Percentiles rank a stretch among this genome's conserved stretches.
Evolutionary conservation across 1,284 basidiomycete genomes (phyloP).

Genomic region (Sporisorium exsertum): DNA sequence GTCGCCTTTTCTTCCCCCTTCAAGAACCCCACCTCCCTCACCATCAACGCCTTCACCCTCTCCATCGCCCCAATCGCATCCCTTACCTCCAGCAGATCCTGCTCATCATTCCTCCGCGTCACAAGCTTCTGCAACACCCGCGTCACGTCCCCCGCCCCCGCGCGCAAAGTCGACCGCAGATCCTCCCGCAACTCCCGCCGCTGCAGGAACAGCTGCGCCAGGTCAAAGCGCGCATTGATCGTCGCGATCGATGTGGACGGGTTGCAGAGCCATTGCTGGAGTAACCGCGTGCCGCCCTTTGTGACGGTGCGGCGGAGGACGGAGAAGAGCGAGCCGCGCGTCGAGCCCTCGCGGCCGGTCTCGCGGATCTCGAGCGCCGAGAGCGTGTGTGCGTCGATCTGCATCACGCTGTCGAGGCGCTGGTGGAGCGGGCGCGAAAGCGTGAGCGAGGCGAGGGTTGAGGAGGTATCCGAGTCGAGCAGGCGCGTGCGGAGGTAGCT

Average conservation of each 20-base stretch:
- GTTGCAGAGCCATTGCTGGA: constrained; percentile 62
- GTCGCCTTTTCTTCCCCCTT: not conserved
- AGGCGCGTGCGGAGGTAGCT: constrained; percentile 61
- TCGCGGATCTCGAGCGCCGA: constrained; percentile 62
- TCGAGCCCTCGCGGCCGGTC: constrained; percentile 44
- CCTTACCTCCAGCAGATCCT: constrained; percentile 64
- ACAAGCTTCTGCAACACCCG: constrained; percentile 62
- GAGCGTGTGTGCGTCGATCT: constrained; percentile 66
- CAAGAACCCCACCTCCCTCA: constrained; percentile 14
- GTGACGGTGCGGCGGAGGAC: constrained; percentile 64
- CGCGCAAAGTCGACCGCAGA: constrained; percentile 39
- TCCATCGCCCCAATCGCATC: constrained; percentile 57
- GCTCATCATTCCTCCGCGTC: constrained; percentile 59
- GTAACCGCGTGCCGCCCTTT: constrained; percentile 60
- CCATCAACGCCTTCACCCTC: constrained; percentile 22
- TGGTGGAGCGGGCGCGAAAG: constrained; percentile 16
- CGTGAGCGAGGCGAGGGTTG: constrained; percentile 20
- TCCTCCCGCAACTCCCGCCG: constrained; percentile 54
- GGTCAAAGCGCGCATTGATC: constrained; percentile 53
- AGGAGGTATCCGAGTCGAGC: constrained; percentile 34
- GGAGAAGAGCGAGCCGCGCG: constrained; percentile 58
- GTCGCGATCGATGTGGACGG: constrained; percentile 54
- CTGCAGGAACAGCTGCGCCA: constrained; percentile 56
- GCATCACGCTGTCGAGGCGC: constrained; percentile 48
- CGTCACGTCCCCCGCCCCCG: constrained; percentile 58